Base-by-base conservation (phyloP, 805 yeast genomes). In the Myxozyma melibiosi region DNA sequence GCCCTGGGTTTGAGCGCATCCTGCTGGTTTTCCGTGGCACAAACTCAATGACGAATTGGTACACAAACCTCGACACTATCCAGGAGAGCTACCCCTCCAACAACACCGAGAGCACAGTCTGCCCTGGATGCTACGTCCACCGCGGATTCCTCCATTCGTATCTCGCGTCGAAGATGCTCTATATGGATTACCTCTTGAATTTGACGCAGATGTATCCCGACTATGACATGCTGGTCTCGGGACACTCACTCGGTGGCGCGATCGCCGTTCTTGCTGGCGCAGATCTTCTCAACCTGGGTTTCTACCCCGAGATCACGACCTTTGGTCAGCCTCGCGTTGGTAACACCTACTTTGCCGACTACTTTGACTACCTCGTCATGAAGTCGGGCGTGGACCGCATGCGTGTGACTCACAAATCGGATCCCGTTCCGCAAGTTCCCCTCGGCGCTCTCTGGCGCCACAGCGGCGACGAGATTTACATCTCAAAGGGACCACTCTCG, bases 211-310 rank as follows among this genome's bases (percentile, higher is more conserved):
- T 73, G 18, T 71, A 78, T 65, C 80, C 83, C 0, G 77, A 75
- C 24, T 85, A 83, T 67, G 67, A 74, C 20, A 56, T 86, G 3
- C 75, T 80, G 1, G 76, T 85, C 1, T 74, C 84, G 0, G 95
- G 95, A 0, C 96, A 88, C 70, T 88, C 94, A 0, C 70, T 88
- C 40, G 91, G 90, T 2, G 95, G 85, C 5, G 90, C 91, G 0
- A 69, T 85, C 50, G 85, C 90, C 1, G 71, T 77, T 3, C 70
- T 88, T 33, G 78, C 81, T 7, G 92, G 86, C 0, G 74, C 83
- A 22, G 94, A 87, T 65, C 74, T 84, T 45, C 71, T 78, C 53
- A 65, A 80, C 16, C 60, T 80, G 66, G 88, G 88, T 0, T 73
- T 72, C 55, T 69, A 78, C 2, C 85, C 87, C 0, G 67, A 78